phyloP scores from a whole-genome alignment of 805 yeast species.

The Nakazawaea sp. region DNA sequence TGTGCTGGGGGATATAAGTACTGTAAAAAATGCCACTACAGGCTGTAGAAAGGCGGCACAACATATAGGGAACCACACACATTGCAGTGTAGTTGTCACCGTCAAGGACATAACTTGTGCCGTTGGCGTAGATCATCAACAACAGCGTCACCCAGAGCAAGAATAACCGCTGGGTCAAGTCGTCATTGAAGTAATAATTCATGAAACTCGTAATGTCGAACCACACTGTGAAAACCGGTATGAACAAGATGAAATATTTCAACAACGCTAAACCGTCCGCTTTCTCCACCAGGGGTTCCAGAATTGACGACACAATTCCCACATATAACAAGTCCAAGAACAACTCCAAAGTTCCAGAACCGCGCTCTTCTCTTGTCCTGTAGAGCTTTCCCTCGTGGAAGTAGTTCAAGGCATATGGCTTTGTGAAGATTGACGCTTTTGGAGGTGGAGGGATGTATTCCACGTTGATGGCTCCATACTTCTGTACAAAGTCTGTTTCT shows the following conservation, averaged over 20 bases:
- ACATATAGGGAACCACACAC: constrained; percentile 40
- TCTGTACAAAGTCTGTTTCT: constrained; percentile 36
- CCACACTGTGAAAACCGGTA: constrained; percentile 63
- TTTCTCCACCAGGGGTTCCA: constrained; percentile 42
- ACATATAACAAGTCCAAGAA: constrained; percentile 59
- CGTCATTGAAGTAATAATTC: constrained; percentile 58
- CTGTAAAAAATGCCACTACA: constrained; percentile 30
- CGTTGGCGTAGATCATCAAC: constrained; percentile 45
- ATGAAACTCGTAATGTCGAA: constrained; percentile 56
- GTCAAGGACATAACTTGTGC: constrained; percentile 31
- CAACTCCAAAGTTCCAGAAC: constrained; percentile 46
- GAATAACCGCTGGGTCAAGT: constrained; percentile 44
- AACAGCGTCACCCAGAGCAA: constrained; percentile 46
- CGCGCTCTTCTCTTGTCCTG: constrained; percentile 49
- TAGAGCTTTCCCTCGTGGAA: constrained; percentile 50
- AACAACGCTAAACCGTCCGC: constrained; percentile 41
- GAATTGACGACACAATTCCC: constrained; percentile 55
- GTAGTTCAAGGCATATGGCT: constrained; percentile 55
- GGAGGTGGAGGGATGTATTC: constrained; percentile 38
- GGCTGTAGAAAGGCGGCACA: constrained; percentile 36
- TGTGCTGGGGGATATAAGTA: constrained; percentile 40
- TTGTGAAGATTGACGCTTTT: constrained; percentile 32
- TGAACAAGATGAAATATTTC: constrained; percentile 41
- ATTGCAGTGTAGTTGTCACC: constrained; percentile 30
- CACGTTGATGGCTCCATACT: constrained; percentile 42